Conservation (phyloP, 1,284 basidiomycete genomes). For the Puccinia coronata region DNA sequence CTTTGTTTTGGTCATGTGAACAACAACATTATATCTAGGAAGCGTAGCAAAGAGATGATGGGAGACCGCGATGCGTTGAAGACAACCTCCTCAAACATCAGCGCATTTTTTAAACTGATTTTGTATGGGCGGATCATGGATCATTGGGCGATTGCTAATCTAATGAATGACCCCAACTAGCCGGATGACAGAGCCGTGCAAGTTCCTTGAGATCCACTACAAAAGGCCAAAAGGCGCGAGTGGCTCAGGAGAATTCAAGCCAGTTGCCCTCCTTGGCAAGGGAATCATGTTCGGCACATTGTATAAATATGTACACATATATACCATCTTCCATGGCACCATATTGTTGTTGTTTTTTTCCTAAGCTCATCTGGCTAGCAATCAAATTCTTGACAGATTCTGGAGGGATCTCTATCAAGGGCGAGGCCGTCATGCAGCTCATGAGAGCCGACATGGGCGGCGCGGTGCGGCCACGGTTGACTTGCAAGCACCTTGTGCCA, state of each 20-base stretch:
- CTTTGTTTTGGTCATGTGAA: too few relatives aligned
- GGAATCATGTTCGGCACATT: constrained; percentile 79
- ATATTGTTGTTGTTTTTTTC: not conserved
- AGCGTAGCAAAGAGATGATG: too few relatives aligned
- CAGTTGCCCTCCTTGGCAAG: constrained; percentile 80
- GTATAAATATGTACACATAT: too few relatives aligned
- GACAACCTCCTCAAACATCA: too few relatives aligned
- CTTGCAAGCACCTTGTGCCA: too few relatives aligned
- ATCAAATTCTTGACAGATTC: constrained; percentile 63
- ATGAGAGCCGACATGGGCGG: constrained; percentile 88
- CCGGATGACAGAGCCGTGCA: constrained; percentile 78
- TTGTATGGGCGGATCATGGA: too few relatives aligned
- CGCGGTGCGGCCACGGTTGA: constrained; percentile 75
- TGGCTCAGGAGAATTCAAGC: constrained; percentile 59
- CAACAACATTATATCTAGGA: too few relatives aligned
- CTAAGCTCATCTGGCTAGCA: not conserved
- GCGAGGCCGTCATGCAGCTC: constrained; percentile 67
- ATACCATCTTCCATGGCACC: not conserved
- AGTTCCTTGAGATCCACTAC: constrained; percentile 85
- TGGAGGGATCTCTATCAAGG: constrained; percentile 85
- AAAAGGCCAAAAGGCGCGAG: constrained; percentile 68
- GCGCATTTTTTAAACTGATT: too few relatives aligned
- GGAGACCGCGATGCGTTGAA: too few relatives aligned
- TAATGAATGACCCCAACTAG: too few relatives aligned
- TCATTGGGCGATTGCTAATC: too few relatives aligned